phyloP scores from a whole-genome alignment of 345 rosid species.

The Bruguiera parviflora region DNA sequence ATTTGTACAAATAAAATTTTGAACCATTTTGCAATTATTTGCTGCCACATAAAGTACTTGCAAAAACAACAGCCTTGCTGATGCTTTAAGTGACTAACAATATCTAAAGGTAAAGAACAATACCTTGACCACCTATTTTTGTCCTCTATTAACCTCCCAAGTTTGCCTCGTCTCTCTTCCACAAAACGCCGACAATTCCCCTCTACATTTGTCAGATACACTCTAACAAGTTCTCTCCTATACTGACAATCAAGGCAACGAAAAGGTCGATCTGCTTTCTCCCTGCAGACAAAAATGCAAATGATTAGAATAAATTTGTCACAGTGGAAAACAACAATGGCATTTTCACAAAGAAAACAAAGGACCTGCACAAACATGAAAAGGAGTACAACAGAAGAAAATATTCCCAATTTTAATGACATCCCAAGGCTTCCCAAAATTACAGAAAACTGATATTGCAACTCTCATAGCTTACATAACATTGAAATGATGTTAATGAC shows the following conservation, averaged over 20 bases:
- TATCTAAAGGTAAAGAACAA: background rate
- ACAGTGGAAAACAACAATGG: background rate
- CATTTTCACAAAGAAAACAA: background rate
- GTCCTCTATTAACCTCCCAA: constrained; percentile 69
- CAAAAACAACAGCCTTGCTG: background rate
- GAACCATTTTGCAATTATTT: too few species aligned
- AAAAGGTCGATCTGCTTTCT: constrained; percentile 83
- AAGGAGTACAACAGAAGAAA: background rate
- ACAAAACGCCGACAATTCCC: constrained; percentile 78
- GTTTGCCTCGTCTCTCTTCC: constrained; percentile 72
- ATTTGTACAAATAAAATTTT: too few species aligned
- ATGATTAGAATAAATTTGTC: background rate
- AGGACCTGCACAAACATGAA: background rate
- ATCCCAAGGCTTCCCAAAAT: too few species aligned
- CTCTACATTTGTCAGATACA: constrained; percentile 85
- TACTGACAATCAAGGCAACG: constrained; percentile 85
- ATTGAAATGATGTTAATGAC: too few species aligned
- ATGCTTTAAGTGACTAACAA: background rate
- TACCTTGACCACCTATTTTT: constrained; percentile 90
- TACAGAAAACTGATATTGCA: too few species aligned
- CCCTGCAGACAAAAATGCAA: constrained; percentile 41
- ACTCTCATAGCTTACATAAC: too few species aligned
- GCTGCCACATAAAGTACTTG: background rate
- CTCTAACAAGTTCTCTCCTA: constrained; percentile 91
- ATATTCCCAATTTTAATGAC: too few species aligned